Evolutionary conservation across 495 filamentous ascomycete species (phyloP), one percentile per base, ranked within the genome.

Genomic region (Pseudotulostoma volvatum): DNA sequence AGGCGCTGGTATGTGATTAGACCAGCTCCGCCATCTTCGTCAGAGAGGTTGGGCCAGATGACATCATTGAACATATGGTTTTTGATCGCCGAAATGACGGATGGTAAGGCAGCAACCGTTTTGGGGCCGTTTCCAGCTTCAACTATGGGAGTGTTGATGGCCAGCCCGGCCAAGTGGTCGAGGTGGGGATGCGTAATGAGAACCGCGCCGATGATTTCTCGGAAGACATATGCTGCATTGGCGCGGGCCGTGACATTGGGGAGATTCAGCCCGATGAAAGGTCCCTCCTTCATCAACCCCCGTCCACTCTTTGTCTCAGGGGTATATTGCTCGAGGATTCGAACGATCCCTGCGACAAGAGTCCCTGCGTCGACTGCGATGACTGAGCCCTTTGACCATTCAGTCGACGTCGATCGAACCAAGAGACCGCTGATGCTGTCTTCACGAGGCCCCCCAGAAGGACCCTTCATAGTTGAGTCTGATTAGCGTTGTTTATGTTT

Each of bases 1-100:
- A 97, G 61, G 18, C 90, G 75, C 55, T 84, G 81, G 46, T 93
- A 96, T 7, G 84, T 93, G 19, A 96, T 73, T 4, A 97, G 63
- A 1, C 92, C 92, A 17, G 85, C 84, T 9, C 92, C 90, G 20
- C 84, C 84, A 54, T 93, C 86, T 61, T 97, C 92, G 56, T 96
- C 86, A 0, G 85, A 90, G 23, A 97, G 63, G 46, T 97, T 97
- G 0, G 90, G 90, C 92, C 92, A 97, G 37, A 97, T 92, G 33
- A 95, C 57, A 51, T 94, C 86, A 59, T 97, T 97, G 64, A 96
- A 97, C 40, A 97, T 80, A 56, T 97, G 86, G 7, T 67, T 73
- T 51, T 94, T 94, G 53, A 97, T 74, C 2, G 87, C 86, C 9
- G 77, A 64, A 32, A 97, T 84, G 23, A 86, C 88, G 13, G 73